A percentile compares a stretch with the other conserved stretches of the same genome.
Evolutionary conservation across 352 stramenopile species (phyloP).

Genomic region (Phytophthora pistaciae): DNA sequence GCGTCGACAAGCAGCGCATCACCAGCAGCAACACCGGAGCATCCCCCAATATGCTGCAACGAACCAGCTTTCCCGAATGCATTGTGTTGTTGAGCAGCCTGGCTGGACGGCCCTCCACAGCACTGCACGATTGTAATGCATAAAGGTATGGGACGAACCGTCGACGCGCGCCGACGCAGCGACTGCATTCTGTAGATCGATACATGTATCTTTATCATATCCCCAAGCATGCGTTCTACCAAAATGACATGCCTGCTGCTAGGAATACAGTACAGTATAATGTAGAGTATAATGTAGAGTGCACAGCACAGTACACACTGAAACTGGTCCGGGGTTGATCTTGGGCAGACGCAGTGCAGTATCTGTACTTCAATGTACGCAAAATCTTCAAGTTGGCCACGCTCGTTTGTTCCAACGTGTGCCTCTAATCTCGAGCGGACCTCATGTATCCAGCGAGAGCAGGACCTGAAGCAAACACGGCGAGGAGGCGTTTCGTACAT

Average conservation of each 20-base stretch:
- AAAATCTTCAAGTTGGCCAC: not conserved
- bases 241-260: too few relatives aligned
- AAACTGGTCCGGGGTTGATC: not conserved
- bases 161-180: too few relatives aligned
- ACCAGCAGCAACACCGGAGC: not conserved
- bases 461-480: not conserved
- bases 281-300: too few relatives aligned
- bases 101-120: not conserved
- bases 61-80: not conserved
- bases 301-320: not conserved
- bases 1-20: constrained; percentile 6
- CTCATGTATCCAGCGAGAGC: not conserved
- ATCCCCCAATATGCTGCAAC: constrained; percentile 4
- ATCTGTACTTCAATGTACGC: not conserved
- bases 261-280: too few relatives aligned
- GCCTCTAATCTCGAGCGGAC: constrained; percentile 1
- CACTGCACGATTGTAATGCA: not conserved
- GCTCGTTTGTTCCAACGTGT: not conserved
- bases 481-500: too few relatives aligned
- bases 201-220: too few relatives aligned
- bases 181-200: too few relatives aligned
- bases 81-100: not conserved
- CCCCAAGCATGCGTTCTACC: too few relatives aligned
- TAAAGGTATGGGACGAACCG: too few relatives aligned
- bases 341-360: not conserved